phyloP scores from a whole-genome alignment of 2,329 filamentous ascomycete genomes.

The Colletotrichum liaoningense region DNA sequence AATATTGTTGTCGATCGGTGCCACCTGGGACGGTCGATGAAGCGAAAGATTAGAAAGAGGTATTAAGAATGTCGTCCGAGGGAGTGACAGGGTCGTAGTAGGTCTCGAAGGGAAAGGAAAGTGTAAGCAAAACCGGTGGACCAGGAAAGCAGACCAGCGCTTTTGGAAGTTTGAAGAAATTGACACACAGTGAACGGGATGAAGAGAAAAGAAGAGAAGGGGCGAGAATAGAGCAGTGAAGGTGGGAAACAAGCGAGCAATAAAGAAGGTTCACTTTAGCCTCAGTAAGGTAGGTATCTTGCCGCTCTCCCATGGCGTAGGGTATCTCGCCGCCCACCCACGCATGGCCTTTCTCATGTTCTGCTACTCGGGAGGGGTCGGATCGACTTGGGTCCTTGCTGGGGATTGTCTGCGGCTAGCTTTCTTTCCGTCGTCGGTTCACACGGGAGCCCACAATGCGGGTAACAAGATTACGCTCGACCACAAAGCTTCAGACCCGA shows the following conservation, averaged over 20 bases:
- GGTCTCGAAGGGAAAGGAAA: slow-evolving; percentile 43
- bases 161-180: slow-evolving; percentile 51
- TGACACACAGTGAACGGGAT: slow-evolving; percentile 41
- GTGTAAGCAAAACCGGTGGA: slow-evolving; percentile 46
- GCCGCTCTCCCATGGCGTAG: slow-evolving; percentile 12
- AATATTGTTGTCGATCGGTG: slow-evolving; percentile 28
- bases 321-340: slow-evolving; percentile 3
- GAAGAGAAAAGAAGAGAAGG: slow-evolving; percentile 33
- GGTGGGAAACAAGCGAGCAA: slow-evolving; percentile 35
- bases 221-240: slow-evolving; percentile 42
- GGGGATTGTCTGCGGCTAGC: slow-evolving; percentile 37
- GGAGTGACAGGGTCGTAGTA: slow-evolving; percentile 35
- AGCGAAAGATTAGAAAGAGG: slow-evolving; percentile 45
- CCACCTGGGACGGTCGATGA: slow-evolving; percentile 40
- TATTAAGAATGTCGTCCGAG: slow-evolving; percentile 40
- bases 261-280: slow-evolving; percentile 31
- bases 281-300: background rate
- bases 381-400: slow-evolving; percentile 34
- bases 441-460: slow-evolving; percentile 35
- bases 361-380: slow-evolving; percentile 28
- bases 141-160: slow-evolving; percentile 63
- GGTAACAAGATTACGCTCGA: slow-evolving; percentile 35
- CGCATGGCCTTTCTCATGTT: slow-evolving; percentile 27
- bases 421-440: slow-evolving; percentile 37
- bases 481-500: slow-evolving; percentile 34